Percentiles rank a stretch among this genome's conserved stretches.
These are phyloP conservation scores for Annulohypoxylon stygium DNA, from an alignment of 495 filamentous ascomycete species.

Conservation along the genomic window DNA sequence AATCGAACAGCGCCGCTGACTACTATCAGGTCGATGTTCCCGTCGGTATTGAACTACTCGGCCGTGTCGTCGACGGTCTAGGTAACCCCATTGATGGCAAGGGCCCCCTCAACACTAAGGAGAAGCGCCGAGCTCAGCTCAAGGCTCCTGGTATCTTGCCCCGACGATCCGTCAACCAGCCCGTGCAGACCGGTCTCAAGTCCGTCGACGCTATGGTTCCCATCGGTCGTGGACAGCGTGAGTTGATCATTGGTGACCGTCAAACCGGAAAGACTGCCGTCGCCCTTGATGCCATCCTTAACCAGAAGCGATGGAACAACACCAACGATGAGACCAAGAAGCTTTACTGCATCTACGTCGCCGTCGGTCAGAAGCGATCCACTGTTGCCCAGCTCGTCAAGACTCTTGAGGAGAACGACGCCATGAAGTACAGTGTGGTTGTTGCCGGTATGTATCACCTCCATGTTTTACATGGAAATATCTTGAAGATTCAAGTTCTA, in stretches of 20 bases:
- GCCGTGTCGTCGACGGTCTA: constrained; percentile 97
- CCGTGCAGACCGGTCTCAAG: constrained; percentile 99
- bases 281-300: constrained; percentile 97
- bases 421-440: constrained; percentile 98
- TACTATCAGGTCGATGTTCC: constrained; percentile 88
- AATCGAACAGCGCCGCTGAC: constrained; percentile 16
- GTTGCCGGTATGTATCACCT: constrained; percentile 70
- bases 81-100: constrained; percentile 99
- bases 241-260: constrained; percentile 99
- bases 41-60: constrained; percentile 91
- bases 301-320: constrained; percentile 99
- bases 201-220: constrained; percentile 99
- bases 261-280: constrained; percentile 99
- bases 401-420: constrained; percentile 99
- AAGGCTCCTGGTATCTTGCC: constrained; percentile 99
- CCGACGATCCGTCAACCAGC: constrained; percentile 96
- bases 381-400: constrained; percentile 99
- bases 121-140: constrained; percentile 96
- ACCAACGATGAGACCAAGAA: constrained; percentile 91
- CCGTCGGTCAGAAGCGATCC: constrained; percentile 98
- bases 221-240: constrained; percentile 99
- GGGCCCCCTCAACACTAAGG: constrained; percentile 90
- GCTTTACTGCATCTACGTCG: constrained; percentile 99
- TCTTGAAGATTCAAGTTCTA: too few species aligned
- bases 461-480: too few species aligned